Evolutionary conservation across 192 early-diverging fungal genomes (phyloP), one percentile per base, ranked within the genome.

Genomic region (Coemansia sp.): DNA sequence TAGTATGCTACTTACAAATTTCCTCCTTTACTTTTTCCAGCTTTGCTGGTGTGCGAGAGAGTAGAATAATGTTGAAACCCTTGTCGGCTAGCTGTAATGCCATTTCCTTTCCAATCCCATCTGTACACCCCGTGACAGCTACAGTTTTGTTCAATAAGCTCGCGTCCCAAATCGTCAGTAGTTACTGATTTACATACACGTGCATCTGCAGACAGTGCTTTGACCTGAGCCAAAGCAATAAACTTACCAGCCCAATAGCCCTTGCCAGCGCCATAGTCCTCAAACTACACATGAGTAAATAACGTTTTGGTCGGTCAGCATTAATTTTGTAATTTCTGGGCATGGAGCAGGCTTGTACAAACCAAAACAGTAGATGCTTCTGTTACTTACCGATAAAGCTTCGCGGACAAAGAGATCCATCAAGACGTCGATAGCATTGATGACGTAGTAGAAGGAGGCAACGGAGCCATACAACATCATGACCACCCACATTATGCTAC

Each of bases 71-170:
- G 66, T 95, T 95, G 73, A 94, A 87, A 62, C 87, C 88, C 33
- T 86, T 86, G 55, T 87, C 77, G 9, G 93, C 93, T 14, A 98
- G 79, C 71, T 98, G 92, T 9, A 86, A 74, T n/a, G 93, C 94
- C 70, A 94, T 94, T 67, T 94, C 92, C 60, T 89, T 91, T 24
- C 96, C 96, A 72, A 98, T 94, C 50, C 94, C 93, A 74, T 95
- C 96, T 4, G 94, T 93, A 20, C 93, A 94, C 45, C 96, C 96
- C 45, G 96, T 96, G 31, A 98, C 85, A 43, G 95, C 90, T 76
- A 76, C 33, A 63, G 7, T 26, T 45, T 18, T 42, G 45, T 5
- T 20, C 18, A 45, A n/a, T 5, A 45, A 31, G 4, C 4, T 31
- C 31, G 4, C 1, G 31, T 31, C 2, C 31, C 31, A 31, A 31